Base-by-base conservation (phyloP, 2,329 filamentous ascomycete species). In the Verticillium albo-atrum region DNA sequence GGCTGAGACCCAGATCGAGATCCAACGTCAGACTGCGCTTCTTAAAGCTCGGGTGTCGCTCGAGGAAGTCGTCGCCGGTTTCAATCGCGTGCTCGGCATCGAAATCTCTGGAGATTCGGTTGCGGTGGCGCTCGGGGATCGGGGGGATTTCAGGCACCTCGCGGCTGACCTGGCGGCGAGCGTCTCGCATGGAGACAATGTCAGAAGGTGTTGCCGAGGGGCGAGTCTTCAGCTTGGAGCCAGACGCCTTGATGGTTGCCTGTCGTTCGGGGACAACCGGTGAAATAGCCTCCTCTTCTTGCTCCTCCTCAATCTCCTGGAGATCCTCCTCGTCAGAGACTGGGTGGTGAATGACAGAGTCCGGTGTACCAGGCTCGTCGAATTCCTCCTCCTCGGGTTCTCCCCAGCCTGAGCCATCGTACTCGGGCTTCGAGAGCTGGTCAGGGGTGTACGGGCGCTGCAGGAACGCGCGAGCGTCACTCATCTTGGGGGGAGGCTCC, bases 201-300 rank as follows among this genome's bases (percentile, higher is more conserved):
- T 98, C 94, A 1, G 91, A 88, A 2, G 92, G 93, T 0, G 93
- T 96, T 42, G 92, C 86, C 2, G 94, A 97, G 17, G 92, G 87
- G 34, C 94, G 85, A 0, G 93, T 95, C 80, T 96, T 97, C 47
- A 98, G 82, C 72, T 88, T 92, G 12, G 91, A 91, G 7, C 92
- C 91, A 25, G 90, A 88, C 9, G 92, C 90, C 72, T 94, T 95
- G 75, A 98, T 93, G 0, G 94, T 97, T 4, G 94, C 92, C 54
- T 91, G 78, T 54, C 87, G 85, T 67, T 96, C 92, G 1, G 94
- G 92, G 60, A 98, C 86, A 35, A 80, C 81, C 2, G 87, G 86
- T 0, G 86, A 84, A 65, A 74, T 58, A 14, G 72, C 69, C 10
- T 81, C 77, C 9, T 80, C 76, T 1, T 79, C 75, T 23, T 74